phyloP scores from a whole-genome alignment of 2,329 filamentous ascomycete genomes.

The Stagonosporopsis chrysanthemi region DNA sequence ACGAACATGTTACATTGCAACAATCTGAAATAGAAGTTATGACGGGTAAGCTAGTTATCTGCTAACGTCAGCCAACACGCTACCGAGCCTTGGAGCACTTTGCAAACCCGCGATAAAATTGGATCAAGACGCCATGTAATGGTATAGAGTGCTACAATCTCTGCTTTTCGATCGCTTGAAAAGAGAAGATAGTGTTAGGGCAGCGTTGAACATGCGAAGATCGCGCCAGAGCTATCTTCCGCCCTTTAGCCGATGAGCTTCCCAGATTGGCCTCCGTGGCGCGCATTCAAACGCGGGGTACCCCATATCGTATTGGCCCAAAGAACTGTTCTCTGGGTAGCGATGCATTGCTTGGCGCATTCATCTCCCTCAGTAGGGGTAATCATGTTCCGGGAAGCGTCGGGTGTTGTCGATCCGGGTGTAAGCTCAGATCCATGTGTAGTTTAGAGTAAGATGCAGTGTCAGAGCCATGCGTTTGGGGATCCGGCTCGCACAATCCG shows the following conservation, averaged over 20 bases:
- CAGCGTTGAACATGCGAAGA: slow-evolving; percentile 1
- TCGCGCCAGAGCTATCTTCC: slow-evolving; percentile 3
- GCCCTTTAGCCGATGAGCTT: slow-evolving; percentile 10
- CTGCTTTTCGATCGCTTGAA: background rate
- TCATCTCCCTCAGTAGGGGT: background rate
- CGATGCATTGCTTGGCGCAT: background rate
- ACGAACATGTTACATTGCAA: no score
- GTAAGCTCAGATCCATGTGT: background rate
- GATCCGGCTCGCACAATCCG: background rate
- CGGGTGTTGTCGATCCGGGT: background rate
- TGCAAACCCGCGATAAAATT: background rate
- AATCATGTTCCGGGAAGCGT: background rate
- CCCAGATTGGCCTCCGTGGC: slow-evolving; percentile 6
- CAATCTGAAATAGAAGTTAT: no score
- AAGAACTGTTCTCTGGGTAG: slow-evolving; percentile 2
- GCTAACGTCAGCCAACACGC: background rate
- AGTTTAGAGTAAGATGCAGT: background rate
- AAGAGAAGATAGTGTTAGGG: background rate
- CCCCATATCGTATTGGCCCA: background rate
- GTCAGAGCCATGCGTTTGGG: background rate
- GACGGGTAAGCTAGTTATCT: background rate
- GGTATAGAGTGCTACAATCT: background rate
- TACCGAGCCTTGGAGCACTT: background rate
- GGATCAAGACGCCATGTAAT: background rate
- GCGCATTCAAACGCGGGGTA: slow-evolving; percentile 18